Conservation (phyloP, 768 basidiomycete genomes). For the Pleurotus giganteus region DNA sequence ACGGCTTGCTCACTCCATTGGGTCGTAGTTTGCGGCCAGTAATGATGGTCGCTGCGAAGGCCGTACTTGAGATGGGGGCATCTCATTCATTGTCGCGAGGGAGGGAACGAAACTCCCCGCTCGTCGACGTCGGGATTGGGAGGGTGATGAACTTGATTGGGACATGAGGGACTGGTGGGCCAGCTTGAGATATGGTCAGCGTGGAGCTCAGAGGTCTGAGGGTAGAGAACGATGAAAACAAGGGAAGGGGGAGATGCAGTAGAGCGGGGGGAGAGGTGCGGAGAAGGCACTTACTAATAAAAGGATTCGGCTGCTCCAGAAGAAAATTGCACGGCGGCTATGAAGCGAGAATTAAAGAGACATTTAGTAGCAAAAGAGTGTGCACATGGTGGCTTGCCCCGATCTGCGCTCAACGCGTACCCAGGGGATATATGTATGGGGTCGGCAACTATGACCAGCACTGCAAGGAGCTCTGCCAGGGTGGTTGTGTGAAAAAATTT, state of each 20-base stretch:
- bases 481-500: constrained; percentile 9
- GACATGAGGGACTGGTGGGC: background rate
- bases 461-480: background rate
- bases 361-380: constrained; percentile 4
- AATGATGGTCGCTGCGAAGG: constrained; percentile 4
- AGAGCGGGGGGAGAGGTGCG: constrained; percentile 13
- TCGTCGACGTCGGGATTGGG: background rate
- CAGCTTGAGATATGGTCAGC: background rate
- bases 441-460: constrained; percentile 9
- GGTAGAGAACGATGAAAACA: constrained; percentile 7
- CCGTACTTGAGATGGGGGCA: constrained; percentile 5
- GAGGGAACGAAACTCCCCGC: constrained; percentile 7
- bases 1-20: constrained; percentile 10
- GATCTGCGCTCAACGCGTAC: background rate
- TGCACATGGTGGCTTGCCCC: constrained; percentile 9
- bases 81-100: constrained; percentile 4
- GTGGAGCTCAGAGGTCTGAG: background rate
- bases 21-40: constrained; percentile 9
- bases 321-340: constrained; percentile 7
- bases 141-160: background rate
- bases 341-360: constrained; percentile 2
- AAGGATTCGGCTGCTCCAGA: constrained; percentile 17
- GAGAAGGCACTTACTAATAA: constrained; percentile 18
- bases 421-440: constrained; percentile 1
- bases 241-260: constrained; percentile 14